Base-by-base conservation (phyloP, 148 eudicot species). In the Cornus florida region DNA sequence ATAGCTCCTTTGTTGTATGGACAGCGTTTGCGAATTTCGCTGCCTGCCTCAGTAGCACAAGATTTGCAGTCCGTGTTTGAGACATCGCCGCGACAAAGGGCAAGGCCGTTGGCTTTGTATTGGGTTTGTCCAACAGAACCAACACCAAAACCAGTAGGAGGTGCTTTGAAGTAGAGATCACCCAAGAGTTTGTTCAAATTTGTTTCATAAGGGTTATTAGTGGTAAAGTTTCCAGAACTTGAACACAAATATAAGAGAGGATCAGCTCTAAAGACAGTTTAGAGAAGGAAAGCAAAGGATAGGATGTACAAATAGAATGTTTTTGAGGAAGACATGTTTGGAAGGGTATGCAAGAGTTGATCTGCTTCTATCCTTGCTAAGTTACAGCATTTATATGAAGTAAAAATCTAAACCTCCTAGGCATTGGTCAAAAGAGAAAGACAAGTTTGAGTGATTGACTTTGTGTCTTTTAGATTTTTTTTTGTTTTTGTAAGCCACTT, bases 11-110 rank as follows among this genome's bases (percentile, higher is more conserved):
- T n/a, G n/a, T 78, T 77, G 14, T 41, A 4, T 4, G 78, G 78
- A 14, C 86, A 84, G 19, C 71, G 80, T 24, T 24, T 33, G 1
- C 24, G 81, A 20, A 70, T 71, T 43, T 75, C 46, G 23, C 50
- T 11, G 14, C 72, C 35, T 2, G 86, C 84, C 35, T 84, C 46
- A 0, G 46, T 53, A 2, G 79, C 79, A 38, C 89, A 88, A 1
- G 72, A 11, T 71, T 50, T 28, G 46, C 89, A 86, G 38, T 73
- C 84, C 2, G 32, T 5, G 38, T 70, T 20, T 0, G 82, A 79
- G 28, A 81, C 77, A 43, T 88, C 86, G 48, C 86, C 84, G 4
- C 87, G 81, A 53, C 91, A 84, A n/a, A 81, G 73, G 12, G 82
- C 82, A 1, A 88, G 78, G n/a, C 89, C 89, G 53, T 48, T 82